Conservation (phyloP, 2,329 filamentous ascomycete genomes). For the Penicillium sp. region DNA sequence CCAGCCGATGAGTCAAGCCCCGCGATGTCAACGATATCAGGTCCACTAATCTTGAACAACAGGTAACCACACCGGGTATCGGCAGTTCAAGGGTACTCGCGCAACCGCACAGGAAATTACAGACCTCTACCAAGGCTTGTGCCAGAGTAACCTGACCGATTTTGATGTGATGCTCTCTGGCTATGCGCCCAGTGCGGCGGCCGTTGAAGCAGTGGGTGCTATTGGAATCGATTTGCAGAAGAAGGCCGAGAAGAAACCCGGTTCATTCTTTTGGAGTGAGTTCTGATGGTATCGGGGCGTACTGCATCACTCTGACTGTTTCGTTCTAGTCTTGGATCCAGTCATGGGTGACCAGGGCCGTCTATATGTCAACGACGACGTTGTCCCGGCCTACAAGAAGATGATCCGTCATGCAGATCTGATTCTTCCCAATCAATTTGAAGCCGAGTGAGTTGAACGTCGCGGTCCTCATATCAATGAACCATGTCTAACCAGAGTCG, state of each 20-base stretch:
- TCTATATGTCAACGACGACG: slow-evolving; percentile 86
- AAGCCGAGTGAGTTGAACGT: slow-evolving; percentile 72
- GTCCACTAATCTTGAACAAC: slow-evolving; percentile 9
- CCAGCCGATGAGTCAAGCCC: slow-evolving; percentile 1
- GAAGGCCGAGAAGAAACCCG: slow-evolving; percentile 60
- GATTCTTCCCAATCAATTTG: slow-evolving; percentile 94
- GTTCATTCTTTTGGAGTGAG: slow-evolving; percentile 83
- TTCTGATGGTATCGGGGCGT: neutral
- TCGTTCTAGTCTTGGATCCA: slow-evolving; percentile 71
- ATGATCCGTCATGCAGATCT: slow-evolving; percentile 79
- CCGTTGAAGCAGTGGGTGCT: slow-evolving; percentile 76
- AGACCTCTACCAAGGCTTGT: slow-evolving; percentile 79
- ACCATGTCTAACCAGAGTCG: neutral
- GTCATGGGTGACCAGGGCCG: slow-evolving; percentile 97
- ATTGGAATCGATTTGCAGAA: slow-evolving; percentile 78
- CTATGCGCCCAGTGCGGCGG: slow-evolving; percentile 84
- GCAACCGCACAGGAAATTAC: slow-evolving; percentile 77
- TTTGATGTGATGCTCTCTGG: slow-evolving; percentile 95
- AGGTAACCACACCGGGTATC: slow-evolving; percentile 96
- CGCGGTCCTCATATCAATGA: neutral
- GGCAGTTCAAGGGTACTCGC: slow-evolving; percentile 79
- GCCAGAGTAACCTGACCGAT: slow-evolving; percentile 76
- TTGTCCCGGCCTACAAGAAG: slow-evolving; percentile 83
- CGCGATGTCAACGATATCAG: neutral
- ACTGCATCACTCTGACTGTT: neutral